A percentile compares a stretch with the other conserved stretches of the same genome.
Conservation (phyloP, 225 moss, liverwort and hornwort species). For the Pleurozium schreberi region DNA sequence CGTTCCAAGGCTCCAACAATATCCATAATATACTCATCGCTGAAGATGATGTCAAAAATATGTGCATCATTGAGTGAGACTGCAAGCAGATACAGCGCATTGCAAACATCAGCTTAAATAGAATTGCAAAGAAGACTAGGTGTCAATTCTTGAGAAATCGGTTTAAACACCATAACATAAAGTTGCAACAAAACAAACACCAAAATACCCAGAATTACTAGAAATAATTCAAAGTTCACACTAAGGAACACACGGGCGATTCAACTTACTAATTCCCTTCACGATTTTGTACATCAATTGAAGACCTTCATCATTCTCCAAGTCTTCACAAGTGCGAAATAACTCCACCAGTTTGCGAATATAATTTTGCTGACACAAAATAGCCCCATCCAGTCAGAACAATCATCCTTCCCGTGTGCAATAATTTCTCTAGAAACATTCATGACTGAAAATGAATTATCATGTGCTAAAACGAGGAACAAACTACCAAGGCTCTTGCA, state of each 20-base stretch:
- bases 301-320: constrained; percentile 81
- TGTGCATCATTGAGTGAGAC: constrained; percentile 84
- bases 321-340: constrained; percentile 89
- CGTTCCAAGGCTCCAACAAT: constrained; percentile 90
- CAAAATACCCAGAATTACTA: background rate
- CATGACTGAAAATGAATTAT: background rate
- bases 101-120: constrained; percentile 5
- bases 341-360: constrained; percentile 78
- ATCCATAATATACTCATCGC: constrained; percentile 88
- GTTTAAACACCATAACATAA: background rate
- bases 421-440: background rate
- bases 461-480: background rate
- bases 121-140: background rate
- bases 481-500: background rate
- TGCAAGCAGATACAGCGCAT: constrained; percentile 19
- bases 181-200: background rate
- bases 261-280: constrained; percentile 91
- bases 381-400: background rate
- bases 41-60: constrained; percentile 92
- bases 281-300: constrained; percentile 73
- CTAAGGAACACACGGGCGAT: background rate
- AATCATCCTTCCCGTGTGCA: background rate
- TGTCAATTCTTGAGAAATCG: background rate
- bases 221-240: background rate
- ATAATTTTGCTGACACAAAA: constrained; percentile 61